Evolutionary conservation across 495 filamentous ascomycete species (phyloP).

Genomic region (Terfezia boudieri): DNA sequence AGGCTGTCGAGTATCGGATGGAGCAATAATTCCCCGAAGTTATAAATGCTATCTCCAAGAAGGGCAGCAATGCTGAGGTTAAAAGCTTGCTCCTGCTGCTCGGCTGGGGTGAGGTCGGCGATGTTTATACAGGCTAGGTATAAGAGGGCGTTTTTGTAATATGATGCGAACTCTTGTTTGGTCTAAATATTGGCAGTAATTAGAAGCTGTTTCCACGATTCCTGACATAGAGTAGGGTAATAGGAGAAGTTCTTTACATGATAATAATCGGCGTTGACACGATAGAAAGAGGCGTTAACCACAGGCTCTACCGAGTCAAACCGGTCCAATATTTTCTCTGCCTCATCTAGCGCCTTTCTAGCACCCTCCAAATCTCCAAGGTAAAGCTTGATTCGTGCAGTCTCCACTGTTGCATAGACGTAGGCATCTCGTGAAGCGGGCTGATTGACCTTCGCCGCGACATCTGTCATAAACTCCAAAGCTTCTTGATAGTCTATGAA

Average conservation of each 20-base stretch:
- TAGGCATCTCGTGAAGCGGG: constrained; percentile 87
- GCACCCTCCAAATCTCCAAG: constrained; percentile 51
- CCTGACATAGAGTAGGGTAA: not conserved
- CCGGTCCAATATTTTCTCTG: constrained; percentile 65
- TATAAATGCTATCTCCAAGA: constrained; percentile 87
- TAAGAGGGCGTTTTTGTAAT: constrained; percentile 92
- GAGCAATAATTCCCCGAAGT: constrained; percentile 94
- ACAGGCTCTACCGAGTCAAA: constrained; percentile 93
- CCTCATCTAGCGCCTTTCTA: constrained; percentile 63
- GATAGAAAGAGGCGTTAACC: constrained; percentile 93
- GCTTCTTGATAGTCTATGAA: constrained; percentile 62
- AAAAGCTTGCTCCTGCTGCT: constrained; percentile 65
- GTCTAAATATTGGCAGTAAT: constrained; percentile 21
- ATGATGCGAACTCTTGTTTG: constrained; percentile 75
- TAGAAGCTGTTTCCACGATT: not conserved
- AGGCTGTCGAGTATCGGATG: constrained; percentile 88
- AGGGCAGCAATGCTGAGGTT: constrained; percentile 82
- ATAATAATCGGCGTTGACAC: constrained; percentile 85
- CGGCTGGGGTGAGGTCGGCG: constrained; percentile 40
- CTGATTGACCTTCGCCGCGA: constrained; percentile 75
- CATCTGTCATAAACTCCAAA: constrained; percentile 60
- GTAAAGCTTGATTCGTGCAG: constrained; percentile 69
- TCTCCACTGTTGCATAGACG: constrained; percentile 76
- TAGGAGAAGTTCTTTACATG: constrained; percentile 27
- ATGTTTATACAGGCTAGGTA: constrained; percentile 94